These are phyloP conservation scores for Solanum appendiculatum DNA, from an alignment of 257 asterid genomes.

Conservation along the genomic window DNA sequence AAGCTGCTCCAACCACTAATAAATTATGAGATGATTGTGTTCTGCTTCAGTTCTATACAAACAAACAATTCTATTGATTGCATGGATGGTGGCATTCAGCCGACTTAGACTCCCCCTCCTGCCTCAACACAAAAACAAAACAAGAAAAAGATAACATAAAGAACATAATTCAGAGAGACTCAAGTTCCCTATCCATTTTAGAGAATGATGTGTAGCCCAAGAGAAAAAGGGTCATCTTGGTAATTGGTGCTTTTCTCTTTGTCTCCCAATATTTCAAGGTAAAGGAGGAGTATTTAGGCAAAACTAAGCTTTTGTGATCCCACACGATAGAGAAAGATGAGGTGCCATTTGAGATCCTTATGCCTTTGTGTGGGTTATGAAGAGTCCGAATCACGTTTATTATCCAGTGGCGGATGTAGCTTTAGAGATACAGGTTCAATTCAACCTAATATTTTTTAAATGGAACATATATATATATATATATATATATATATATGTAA, in stretches of 20 bases:
- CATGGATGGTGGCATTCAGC: background rate
- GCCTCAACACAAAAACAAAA: background rate
- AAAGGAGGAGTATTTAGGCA: background rate
- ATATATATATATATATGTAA: background rate
- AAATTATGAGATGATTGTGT: background rate
- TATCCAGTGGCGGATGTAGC: background rate
- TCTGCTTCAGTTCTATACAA: background rate
- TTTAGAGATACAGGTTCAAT: background rate
- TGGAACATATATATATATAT: background rate
- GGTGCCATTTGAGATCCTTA: background rate
- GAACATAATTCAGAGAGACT: background rate
- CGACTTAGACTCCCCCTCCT: background rate
- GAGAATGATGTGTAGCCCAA: background rate
- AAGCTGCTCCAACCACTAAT: background rate
- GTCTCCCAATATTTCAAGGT: background rate
- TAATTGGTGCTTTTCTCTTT: background rate
- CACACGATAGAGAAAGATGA: background rate
- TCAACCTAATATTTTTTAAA: background rate
- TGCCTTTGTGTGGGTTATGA: background rate
- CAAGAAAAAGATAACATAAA: background rate
- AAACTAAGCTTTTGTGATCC: background rate
- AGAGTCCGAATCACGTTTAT: background rate
- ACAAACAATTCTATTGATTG: background rate
- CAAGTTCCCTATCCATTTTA: background rate
- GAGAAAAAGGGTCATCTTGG: background rate